Conservation (phyloP, 2,329 filamentous ascomycete genomes). For the Zymoseptoria ardabiliae region DNA sequence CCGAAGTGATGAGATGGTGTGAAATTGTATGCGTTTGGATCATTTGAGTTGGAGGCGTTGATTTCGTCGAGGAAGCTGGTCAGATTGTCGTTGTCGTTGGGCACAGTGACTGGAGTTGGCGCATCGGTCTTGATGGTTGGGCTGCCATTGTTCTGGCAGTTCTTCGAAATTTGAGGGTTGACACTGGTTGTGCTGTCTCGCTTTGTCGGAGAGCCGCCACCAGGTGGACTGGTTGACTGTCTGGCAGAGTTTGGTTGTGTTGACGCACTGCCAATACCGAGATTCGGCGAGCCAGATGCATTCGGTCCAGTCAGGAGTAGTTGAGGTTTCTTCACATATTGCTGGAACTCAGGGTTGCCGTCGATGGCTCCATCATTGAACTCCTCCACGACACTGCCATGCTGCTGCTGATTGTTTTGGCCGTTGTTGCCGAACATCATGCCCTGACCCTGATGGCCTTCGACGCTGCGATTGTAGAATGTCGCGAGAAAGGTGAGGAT, state of each 20-base stretch:
- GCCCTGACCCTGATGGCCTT: slow-evolving; percentile 71
- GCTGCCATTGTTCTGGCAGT: slow-evolving; percentile 16
- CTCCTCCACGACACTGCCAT: slow-evolving; percentile 57
- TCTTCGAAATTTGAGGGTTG: slow-evolving; percentile 10
- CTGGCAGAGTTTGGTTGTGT: slow-evolving; percentile 23
- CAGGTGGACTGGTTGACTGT: slow-evolving; percentile 21
- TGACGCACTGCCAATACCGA: slow-evolving; percentile 13
- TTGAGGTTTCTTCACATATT: slow-evolving; percentile 23
- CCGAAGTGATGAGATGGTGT: not conserved
- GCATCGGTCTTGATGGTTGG: slow-evolving; percentile 36
- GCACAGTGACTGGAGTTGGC: slow-evolving; percentile 30
- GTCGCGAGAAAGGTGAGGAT: slow-evolving; percentile 95
- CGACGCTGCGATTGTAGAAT: slow-evolving; percentile 87
- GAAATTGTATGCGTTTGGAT: not conserved
- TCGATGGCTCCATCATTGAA: slow-evolving; percentile 37
- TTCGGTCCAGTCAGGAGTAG: slow-evolving; percentile 28
- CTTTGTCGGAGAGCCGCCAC: slow-evolving; percentile 14
- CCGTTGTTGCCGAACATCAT: slow-evolving; percentile 64
- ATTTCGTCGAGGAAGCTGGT: slow-evolving; percentile 44
- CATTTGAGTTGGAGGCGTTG: slow-evolving; percentile 23
- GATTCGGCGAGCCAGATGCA: slow-evolving; percentile 28
- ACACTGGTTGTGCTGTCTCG: slow-evolving; percentile 13
- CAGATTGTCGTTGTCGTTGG: slow-evolving; percentile 41
- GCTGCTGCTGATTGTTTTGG: slow-evolving; percentile 32
- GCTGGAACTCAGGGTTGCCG: slow-evolving; percentile 25